Conservation (phyloP, 73 alveolate genomes). For the Symbiodinium pilosum region DNA sequence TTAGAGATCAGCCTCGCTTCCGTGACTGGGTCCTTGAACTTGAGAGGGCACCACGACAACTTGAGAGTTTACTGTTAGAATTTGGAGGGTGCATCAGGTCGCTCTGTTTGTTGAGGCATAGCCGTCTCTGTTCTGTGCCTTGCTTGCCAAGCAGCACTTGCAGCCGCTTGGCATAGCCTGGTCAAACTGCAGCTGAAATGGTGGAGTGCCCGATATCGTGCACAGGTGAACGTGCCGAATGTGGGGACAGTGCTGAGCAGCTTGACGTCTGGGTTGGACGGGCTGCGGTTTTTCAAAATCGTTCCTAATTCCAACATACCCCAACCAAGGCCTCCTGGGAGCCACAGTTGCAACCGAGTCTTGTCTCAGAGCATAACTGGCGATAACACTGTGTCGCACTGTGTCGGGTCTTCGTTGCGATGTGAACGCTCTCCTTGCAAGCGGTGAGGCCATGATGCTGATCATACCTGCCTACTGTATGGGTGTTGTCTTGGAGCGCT, state of each 20-base stretch:
- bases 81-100: too few relatives aligned
- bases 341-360: slow-evolving; percentile 60
- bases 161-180: background rate
- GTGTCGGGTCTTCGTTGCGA: too few relatives aligned
- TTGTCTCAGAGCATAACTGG: background rate
- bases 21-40: background rate
- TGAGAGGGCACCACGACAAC: too few relatives aligned
- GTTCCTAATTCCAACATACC: too few relatives aligned
- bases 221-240: slow-evolving; percentile 37
- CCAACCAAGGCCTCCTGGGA: slow-evolving; percentile 38
- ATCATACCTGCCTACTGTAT: slow-evolving; percentile 79
- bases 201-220: too few relatives aligned
- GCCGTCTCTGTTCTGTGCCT: slow-evolving; percentile 15
- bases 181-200: background rate
- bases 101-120: slow-evolving; percentile 21
- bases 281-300: background rate
- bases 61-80: too few relatives aligned
- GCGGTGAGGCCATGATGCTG: slow-evolving; percentile 88
- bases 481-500: slow-evolving; percentile 39
- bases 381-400: too few relatives aligned
- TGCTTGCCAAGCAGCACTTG: slow-evolving; percentile 42
- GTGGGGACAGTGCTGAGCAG: slow-evolving; percentile 41
- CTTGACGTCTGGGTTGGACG: background rate
- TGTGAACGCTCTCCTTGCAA: background rate
- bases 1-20: background rate